Percentiles rank a stretch among this genome's conserved stretches.
These are phyloP conservation scores for Apophysomyces variabilis DNA, from an alignment of 371 early-diverging fungal species.

Conservation along the genomic window DNA sequence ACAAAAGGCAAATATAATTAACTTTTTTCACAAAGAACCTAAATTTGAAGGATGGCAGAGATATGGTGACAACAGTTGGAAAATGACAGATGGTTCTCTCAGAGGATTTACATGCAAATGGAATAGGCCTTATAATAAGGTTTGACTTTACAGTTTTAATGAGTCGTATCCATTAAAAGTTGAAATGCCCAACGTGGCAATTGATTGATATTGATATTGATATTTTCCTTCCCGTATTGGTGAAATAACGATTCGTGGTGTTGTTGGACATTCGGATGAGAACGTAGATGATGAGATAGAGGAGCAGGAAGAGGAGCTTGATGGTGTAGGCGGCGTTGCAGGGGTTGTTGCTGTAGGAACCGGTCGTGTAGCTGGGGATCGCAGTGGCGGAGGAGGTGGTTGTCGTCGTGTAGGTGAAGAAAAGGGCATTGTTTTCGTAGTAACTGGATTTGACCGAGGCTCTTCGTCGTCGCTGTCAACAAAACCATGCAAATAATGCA, in stretches of 20 bases:
- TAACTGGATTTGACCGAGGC: too few relatives aligned
- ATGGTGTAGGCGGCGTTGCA: constrained; percentile 38
- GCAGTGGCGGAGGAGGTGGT: constrained; percentile 10
- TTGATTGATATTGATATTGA: neutral
- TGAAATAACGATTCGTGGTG: constrained; percentile 10
- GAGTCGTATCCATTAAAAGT: neutral
- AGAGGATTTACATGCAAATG: neutral
- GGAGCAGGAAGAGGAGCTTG: constrained; percentile 32
- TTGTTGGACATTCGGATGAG: constrained; percentile 1
- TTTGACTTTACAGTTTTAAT: constrained; percentile 5
- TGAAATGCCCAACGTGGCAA: neutral
- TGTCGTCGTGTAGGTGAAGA: constrained; percentile 2
- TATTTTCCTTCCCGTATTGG: constrained; percentile 3
- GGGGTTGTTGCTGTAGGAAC: constrained; percentile 21
- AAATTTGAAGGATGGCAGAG: neutral
- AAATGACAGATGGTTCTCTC: too few relatives aligned
- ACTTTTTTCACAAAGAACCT: neutral
- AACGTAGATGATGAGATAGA: constrained; percentile 12
- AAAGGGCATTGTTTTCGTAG: neutral
- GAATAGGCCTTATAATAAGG: neutral
- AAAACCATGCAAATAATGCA: constrained; percentile 19
- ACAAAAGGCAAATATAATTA: too few relatives aligned
- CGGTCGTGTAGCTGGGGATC: constrained; percentile 12
- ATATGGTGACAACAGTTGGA: neutral
- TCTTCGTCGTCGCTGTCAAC: neutral